Evolutionary conservation across 2,329 filamentous ascomycete genomes (phyloP), one percentile per base, ranked within the genome.

Genomic region (Cephalotrichum gorgonifer): DNA sequence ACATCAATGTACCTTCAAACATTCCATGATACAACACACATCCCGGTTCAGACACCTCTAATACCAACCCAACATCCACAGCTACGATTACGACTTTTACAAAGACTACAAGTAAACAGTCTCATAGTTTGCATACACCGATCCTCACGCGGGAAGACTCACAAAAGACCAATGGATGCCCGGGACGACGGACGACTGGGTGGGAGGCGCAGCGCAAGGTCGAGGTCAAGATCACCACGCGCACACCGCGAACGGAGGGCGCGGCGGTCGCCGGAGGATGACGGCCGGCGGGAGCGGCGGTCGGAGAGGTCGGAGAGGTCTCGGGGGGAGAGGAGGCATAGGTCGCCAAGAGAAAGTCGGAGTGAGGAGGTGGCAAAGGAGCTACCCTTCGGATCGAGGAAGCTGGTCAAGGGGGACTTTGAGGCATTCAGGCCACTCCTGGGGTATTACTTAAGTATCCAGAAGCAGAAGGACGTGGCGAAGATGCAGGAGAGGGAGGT

Each of bases 391-490:
- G 71, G 75, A 47, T 81, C 86, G 3, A 74, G 76, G 12, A 70
- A 72, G 41, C 72, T 96, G 4, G 77, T 75, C 7, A 90, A 85
- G 59, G 72, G 75, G 48, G 86, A 94, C 55, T 71, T 85, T n/a
- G 64, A 69, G 1, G 57, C 67, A 1, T 89, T 88, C 59, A 75
- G 76, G 53, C 77, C 85, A 0, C 71, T 96, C 51, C 87, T 96
- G 54, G 86, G 83, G 15, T 79, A 86, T 44, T 97, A 96, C 58
- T 75, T 97, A 25, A 86, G 90, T 57, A 78, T 95, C 30, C 91
- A 97, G 65, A 96, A 96, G 67, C 74, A 81, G 35, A 75, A 86
- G 38, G 69, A 83, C 48, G 69, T 94, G 1, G 73, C 81, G 17
- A 75, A 78, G 9, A 71, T 97, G 55, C 76, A 81, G 50, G 83